A percentile compares a stretch with the other conserved stretches of the same genome.
phyloP scores from a whole-genome alignment of 1,284 basidiomycete genomes.

The Pholiota adiposa region DNA sequence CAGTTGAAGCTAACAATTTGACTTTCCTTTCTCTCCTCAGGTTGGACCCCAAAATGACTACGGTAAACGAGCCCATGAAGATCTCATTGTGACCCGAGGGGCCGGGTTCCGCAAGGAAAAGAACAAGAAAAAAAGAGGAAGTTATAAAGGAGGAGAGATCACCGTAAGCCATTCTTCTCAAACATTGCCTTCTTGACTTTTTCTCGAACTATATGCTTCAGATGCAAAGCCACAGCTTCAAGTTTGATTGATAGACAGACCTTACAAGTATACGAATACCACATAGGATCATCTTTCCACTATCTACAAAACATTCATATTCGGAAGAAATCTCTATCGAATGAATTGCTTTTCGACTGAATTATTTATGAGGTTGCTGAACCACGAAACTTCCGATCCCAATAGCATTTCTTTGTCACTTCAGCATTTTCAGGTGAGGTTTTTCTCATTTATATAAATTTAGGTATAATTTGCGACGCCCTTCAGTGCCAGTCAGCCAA shows the following conservation, averaged over 20 bases:
- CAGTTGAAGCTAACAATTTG: not conserved
- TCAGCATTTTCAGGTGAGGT: too few species aligned
- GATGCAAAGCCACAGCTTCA: conserved; percentile 86
- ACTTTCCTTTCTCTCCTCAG: conserved; percentile 39
- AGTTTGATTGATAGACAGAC: conserved; percentile 46
- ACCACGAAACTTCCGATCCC: too few species aligned
- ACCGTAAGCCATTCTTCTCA: conserved; percentile 59
- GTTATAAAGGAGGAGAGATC: conserved; percentile 91
- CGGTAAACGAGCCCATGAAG: conserved; percentile 83
- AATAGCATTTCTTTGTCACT: too few species aligned
- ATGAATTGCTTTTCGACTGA: not conserved
- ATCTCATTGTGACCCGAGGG: conserved; percentile 92
- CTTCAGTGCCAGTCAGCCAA: too few species aligned
- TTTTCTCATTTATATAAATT: not conserved
- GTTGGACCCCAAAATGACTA: conserved; percentile 77
- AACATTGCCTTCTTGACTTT: not conserved
- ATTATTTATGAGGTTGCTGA: not conserved
- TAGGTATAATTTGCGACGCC: not conserved
- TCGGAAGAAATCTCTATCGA: not conserved
- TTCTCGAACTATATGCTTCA: conserved; percentile 32
- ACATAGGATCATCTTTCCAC: not conserved
- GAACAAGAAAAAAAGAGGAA: conserved; percentile 98
- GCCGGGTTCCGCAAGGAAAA: conserved; percentile 98
- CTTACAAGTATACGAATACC: not conserved
- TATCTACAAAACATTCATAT: not conserved